Conservation (phyloP, 345 rosid genomes). For the Garcia nutans region DNA sequence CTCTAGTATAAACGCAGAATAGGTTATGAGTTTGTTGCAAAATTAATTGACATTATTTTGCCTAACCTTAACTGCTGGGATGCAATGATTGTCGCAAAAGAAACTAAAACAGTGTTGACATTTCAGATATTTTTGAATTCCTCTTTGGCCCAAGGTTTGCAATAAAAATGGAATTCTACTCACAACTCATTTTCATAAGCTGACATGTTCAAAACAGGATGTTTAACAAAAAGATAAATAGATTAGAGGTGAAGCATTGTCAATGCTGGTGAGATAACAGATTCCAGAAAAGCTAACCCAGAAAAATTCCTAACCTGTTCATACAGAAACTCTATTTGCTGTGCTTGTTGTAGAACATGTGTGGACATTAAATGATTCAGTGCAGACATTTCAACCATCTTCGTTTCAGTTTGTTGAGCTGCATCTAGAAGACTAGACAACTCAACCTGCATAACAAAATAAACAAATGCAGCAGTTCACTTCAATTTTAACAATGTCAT, state of each 20-base stretch:
- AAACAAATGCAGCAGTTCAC: not conserved
- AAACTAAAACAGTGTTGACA: not conserved
- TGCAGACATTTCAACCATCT: slow-evolving; percentile 99
- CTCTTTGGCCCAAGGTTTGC: not conserved
- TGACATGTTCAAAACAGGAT: not conserved
- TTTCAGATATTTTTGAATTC: not conserved
- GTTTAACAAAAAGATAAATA: not conserved
- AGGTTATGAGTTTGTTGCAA: not conserved
- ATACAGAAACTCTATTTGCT: slow-evolving; percentile 80
- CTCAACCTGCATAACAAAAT: slow-evolving; percentile 58
- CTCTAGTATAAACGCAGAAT: not conserved
- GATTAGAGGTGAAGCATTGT: not conserved
- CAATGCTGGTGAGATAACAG: not conserved
- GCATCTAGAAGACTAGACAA: slow-evolving; percentile 79
- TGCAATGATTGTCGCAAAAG: not conserved
- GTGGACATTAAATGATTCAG: slow-evolving; percentile 92
- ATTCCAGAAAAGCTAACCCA: not conserved
- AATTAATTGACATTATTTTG: not conserved
- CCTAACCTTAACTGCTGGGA: not conserved
- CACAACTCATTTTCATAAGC: not conserved
- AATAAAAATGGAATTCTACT: slow-evolving; percentile 2
- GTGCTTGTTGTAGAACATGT: slow-evolving; percentile 91
- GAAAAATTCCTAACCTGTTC: slow-evolving; percentile 61
- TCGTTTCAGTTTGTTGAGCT: slow-evolving; percentile 85
- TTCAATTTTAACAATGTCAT: slow-evolving; percentile 22